phyloP scores from a whole-genome alignment of 345 rosid species.

The Boechera divaricarpa region DNA sequence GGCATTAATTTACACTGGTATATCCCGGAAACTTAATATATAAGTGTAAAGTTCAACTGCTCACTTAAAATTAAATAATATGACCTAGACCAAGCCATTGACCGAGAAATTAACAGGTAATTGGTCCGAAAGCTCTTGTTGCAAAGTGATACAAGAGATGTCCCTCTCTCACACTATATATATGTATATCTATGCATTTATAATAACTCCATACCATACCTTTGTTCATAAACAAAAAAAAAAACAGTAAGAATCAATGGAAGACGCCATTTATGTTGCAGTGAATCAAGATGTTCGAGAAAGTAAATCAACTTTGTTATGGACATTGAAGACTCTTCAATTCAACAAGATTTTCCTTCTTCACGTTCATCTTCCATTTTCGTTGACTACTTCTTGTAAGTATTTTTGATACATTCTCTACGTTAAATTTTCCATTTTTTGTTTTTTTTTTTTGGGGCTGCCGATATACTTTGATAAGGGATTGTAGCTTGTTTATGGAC shows the following conservation, averaged over 20 bases:
- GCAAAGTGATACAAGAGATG: not conserved
- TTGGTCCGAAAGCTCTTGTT: conserved; percentile 30
- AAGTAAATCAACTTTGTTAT: conserved; percentile 53
- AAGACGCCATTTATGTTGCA: conserved; percentile 59
- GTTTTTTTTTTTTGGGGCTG: not conserved
- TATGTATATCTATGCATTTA: not conserved
- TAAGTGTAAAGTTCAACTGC: conserved; percentile 24
- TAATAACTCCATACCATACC: not conserved
- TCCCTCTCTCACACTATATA: not conserved
- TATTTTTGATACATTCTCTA: not conserved
- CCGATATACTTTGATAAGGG: not conserved
- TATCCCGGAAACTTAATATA: conserved; percentile 27
- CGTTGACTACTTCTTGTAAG: conserved; percentile 42
- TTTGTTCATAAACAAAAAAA: not conserved
- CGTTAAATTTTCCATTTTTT: not conserved
- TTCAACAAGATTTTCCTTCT: conserved; percentile 47
- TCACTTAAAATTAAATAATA: conserved; percentile 19
- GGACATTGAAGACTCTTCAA: conserved; percentile 54
- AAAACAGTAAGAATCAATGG: conserved; percentile 32
- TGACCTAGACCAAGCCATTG: conserved; percentile 6
- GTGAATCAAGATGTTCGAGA: conserved; percentile 55
- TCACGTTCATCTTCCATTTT: conserved; percentile 54
- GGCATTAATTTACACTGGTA: not conserved
- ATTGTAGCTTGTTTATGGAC: not conserved
- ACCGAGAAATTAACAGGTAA: conserved; percentile 26